Evolutionary conservation across 768 basidiomycete species (phyloP).

Genomic region (Pleurotus giganteus): DNA sequence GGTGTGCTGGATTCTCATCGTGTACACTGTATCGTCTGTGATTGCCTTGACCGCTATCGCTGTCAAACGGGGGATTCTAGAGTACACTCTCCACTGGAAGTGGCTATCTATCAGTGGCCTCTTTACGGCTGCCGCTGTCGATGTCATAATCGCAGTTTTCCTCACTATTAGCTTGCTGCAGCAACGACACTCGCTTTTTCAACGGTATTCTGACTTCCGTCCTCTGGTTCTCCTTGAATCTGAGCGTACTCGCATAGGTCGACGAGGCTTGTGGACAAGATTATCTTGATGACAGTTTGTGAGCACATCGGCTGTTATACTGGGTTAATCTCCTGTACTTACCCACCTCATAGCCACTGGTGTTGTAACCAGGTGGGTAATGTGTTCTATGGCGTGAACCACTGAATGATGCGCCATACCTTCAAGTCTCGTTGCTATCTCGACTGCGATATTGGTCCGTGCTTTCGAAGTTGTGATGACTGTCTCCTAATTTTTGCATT

Average conservation of each 20-base stretch:
- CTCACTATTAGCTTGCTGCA: neutral
- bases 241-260: neutral
- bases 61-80: neutral
- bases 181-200: neutral
- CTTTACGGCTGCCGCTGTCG: neutral
- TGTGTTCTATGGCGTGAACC: neutral
- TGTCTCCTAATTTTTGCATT: neutral
- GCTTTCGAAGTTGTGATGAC: neutral
- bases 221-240: neutral
- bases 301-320: neutral
- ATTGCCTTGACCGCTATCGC: neutral
- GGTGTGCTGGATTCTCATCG: neutral
- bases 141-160: neutral
- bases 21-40: neutral
- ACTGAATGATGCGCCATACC: neutral
- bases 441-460: neutral
- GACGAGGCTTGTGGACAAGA: neutral
- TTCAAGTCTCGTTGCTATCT: neutral
- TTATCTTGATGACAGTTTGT: slow-evolving; percentile 4
- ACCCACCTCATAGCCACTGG: neutral
- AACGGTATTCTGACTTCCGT: neutral
- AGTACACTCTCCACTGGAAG: neutral
- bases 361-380: neutral
- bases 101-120: neutral
- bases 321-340: neutral